Evolutionary conservation across 2,329 filamentous ascomycete genomes (phyloP).

Genomic region (Cladophialophora chaetospira): DNA sequence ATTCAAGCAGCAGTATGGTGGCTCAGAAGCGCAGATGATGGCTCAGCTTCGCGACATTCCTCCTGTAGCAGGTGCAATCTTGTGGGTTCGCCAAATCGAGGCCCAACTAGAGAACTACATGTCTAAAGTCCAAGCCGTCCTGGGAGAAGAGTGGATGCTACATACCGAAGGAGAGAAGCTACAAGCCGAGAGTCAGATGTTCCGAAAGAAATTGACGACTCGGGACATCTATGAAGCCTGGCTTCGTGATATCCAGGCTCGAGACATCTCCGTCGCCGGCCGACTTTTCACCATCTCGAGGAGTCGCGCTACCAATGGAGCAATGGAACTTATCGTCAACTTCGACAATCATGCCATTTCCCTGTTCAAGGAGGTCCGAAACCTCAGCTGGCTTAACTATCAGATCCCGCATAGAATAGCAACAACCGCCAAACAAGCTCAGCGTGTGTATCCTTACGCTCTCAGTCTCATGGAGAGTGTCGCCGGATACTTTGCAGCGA

Average conservation of each 20-base stretch:
- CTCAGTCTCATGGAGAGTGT: conserved; percentile 99
- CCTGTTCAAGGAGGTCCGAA: conserved; percentile 97
- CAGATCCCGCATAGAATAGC: conserved; percentile 91
- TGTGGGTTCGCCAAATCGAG: conserved; percentile 97
- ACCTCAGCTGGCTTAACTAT: conserved; percentile 92
- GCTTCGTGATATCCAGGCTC: conserved; percentile 84
- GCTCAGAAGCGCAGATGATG: conserved; percentile 98
- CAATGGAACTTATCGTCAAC: conserved; percentile 86
- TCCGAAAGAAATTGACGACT: conserved; percentile 94
- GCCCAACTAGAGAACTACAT: conserved; percentile 94
- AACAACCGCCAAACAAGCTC: conserved; percentile 97
- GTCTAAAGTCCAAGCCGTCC: conserved; percentile 97
- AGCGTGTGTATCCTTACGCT: conserved; percentile 95
- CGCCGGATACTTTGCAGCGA: conserved; percentile 87
- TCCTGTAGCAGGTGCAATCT: conserved; percentile 93
- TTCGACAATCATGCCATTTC: conserved; percentile 98
- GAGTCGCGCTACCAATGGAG: conserved; percentile 86
- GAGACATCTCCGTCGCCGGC: conserved; percentile 88
- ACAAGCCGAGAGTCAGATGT: conserved; percentile 85
- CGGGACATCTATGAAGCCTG: conserved; percentile 93
- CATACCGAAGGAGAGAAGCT: conserved; percentile 95
- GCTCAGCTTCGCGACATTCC: conserved; percentile 93
- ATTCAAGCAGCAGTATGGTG: conserved; percentile 98
- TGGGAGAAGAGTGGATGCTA: conserved; percentile 90
- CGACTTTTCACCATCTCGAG: conserved; percentile 87